Base-by-base conservation (phyloP, 2,329 filamentous ascomycete genomes). In the Aspergillus fumigatus region DNA sequence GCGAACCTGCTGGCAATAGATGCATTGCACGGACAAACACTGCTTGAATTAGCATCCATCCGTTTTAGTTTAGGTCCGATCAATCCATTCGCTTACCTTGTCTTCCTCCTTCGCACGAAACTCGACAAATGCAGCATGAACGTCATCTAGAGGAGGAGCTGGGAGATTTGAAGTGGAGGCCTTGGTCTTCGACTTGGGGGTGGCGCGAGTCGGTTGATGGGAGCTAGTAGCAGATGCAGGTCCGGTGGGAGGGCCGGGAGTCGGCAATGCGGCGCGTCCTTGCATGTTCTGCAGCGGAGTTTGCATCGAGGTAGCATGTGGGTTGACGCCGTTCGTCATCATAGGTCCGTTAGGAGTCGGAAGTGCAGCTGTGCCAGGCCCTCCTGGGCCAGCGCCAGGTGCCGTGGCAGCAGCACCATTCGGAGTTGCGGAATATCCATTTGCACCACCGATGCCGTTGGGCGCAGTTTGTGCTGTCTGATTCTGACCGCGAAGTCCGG, bases 1-100 rank as follows among this genome's bases (percentile, higher is more conserved):
- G 63, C 77, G 73, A 49, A 79, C 76, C 65, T 79, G 77, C 60
- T 79, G 77, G 66, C 77, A 79, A 63, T 79, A 79, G 55, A 79
- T 79, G 61, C 77, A 79, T 70, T 79, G 77, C 35, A 79, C 77
- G 14, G 76, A 79, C 51, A 79, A 64, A 65, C 77, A 79, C 71
- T 79, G 52, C 4, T 3, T 40, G 6, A 6, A 2, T 29, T 19
- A n/a, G 26, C 21, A 3, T 23, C 17, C 4, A 51, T 35, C 25
- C 17, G 27, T 35, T 17, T n/a, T 48, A 19, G 32, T 3, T 49
- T 48, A 11, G 10, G 10, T 1, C 5, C 29, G 23, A 35, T 23
- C 26, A 53, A 19, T 11, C 48, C 41, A 41, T 25, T 40, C 25
- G 50, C 62, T 60, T 66, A 77, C 75, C 70, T 77, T 77, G 62